Evolutionary conservation across 2,329 filamentous ascomycete species (phyloP).

Genomic region (Aspergillus puulaauensis): DNA sequence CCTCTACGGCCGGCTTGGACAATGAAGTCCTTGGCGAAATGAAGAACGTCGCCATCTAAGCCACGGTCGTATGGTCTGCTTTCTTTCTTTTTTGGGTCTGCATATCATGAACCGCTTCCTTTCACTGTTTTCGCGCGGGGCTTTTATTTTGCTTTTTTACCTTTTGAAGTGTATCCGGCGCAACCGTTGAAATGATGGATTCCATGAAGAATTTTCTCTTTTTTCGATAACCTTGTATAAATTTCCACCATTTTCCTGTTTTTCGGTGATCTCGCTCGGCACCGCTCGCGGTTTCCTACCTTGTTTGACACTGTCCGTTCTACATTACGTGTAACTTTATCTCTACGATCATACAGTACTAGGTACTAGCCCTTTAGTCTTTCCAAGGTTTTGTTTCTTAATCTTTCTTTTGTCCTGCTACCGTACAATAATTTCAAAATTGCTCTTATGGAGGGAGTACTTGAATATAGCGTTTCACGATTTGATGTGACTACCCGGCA

Average conservation of each 20-base stretch:
- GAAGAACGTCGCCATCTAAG: slow-evolving; percentile 49
- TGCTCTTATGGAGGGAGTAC: background rate
- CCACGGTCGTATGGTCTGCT: slow-evolving; percentile 13
- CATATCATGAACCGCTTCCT: slow-evolving; percentile 11
- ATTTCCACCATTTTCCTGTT: slow-evolving; percentile 27
- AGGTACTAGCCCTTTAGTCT: slow-evolving; percentile 10
- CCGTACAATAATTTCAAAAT: background rate
- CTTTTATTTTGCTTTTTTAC: slow-evolving; percentile 9
- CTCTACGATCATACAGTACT: slow-evolving; percentile 31
- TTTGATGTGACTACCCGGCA: background rate
- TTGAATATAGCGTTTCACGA: background rate
- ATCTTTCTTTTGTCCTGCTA: background rate
- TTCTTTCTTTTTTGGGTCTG: slow-evolving; percentile 13
- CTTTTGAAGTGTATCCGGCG: slow-evolving; percentile 21
- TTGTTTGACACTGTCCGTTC: slow-evolving; percentile 18
- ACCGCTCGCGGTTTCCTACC: slow-evolving; percentile 4
- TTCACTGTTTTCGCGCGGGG: slow-evolving; percentile 5
- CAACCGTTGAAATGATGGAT: slow-evolving; percentile 24
- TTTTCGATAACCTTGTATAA: slow-evolving; percentile 33
- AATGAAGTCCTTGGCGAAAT: slow-evolving; percentile 46
- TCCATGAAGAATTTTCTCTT: slow-evolving; percentile 20
- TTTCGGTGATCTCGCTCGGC: slow-evolving; percentile 19
- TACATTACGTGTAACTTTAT: slow-evolving; percentile 34
- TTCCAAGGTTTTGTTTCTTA: background rate
- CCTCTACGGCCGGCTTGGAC: slow-evolving; percentile 31